Evolutionary conservation across 169 alveolate genomes (phyloP), one percentile per base, ranked within the genome.

Genomic region (Cyclospora cayetanensis): DNA sequence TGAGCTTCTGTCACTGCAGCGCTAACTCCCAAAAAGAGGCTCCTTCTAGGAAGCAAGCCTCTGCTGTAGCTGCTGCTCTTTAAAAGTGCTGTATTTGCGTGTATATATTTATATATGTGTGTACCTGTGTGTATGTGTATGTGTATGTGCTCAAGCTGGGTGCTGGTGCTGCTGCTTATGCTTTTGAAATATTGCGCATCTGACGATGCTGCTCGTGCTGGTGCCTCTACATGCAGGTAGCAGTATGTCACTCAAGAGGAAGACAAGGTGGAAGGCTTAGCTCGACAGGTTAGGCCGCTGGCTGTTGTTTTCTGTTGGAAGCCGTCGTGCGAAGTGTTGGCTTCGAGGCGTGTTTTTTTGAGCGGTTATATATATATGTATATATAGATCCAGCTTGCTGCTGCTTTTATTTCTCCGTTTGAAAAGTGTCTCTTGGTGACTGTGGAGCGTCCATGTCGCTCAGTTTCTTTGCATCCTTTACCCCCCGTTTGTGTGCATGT

Each of bases 161-260:
- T 27, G 46, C 25, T 43, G 87, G 68, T 41, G 27, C 31, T 70
- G 60, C 60, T 37, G 39, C 41, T 34, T 50, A 5, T 70, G 83
- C 60, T 70, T 35, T 22, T 63, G 37, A n/a, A n/a, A 9, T 20
- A 31, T 7, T 55, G 68, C 68, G 20, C 35, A 15, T 46, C 42
- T 65, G 15, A 12, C 31, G 77, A 37, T 65, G 83, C 83, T 31
- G 83, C 34, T 70, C 39, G 22, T 70, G 55, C 25, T 70, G 55
- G 60, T 70, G 53, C 55, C 41, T 50, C 55, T 70, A 43, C n/a
- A n/a, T n/a, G n/a, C 60, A 70, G 83, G 83, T 70, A 12, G 83
- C 83, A 37, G 83, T 70, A 34, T 70, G 83, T 27, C 83, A 70
- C 83, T 70, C 83, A 2, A 41, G 83, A 15, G 83, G 83, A 31